Conservation (phyloP, 805 yeast species). For the Torulaspora quercuum region DNA sequence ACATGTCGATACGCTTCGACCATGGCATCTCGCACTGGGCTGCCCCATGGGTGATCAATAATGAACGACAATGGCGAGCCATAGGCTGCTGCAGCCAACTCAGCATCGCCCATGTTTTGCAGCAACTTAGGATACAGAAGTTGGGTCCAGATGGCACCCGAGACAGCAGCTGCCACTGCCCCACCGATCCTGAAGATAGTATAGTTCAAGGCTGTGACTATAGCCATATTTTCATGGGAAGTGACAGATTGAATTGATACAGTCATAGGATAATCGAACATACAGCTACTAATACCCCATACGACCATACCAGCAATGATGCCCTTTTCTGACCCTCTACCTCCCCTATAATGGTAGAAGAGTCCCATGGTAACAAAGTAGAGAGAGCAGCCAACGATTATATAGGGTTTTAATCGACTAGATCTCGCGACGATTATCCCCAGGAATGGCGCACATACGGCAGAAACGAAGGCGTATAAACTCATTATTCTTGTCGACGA, state of each 20-base stretch:
- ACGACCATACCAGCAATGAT: constrained; percentile 62
- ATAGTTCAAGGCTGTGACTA: constrained; percentile 54
- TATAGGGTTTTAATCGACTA: constrained; percentile 55
- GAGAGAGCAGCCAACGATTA: constrained; percentile 48
- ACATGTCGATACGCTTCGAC: constrained; percentile 52
- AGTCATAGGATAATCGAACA: constrained; percentile 68
- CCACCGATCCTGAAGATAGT: constrained; percentile 60
- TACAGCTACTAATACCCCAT: constrained; percentile 72
- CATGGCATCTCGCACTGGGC: constrained; percentile 51
- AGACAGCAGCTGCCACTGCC: constrained; percentile 58
- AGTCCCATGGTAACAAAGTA: constrained; percentile 52
- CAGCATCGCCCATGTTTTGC: constrained; percentile 36
- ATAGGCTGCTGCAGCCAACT: constrained; percentile 41
- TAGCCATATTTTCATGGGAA: constrained; percentile 66
- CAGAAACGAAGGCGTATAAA: constrained; percentile 63
- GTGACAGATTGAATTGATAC: constrained; percentile 59
- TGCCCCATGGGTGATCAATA: constrained; percentile 49
- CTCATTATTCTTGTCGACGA: constrained; percentile 62
- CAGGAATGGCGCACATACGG: constrained; percentile 53
- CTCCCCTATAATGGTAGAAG: constrained; percentile 54
- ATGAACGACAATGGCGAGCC: constrained; percentile 50
- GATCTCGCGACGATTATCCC: constrained; percentile 51
- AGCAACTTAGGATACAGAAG: constrained; percentile 44
- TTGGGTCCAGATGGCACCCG: constrained; percentile 72
- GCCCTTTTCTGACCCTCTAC: constrained; percentile 47